A percentile compares a stretch with the other conserved stretches of the same genome.
phyloP scores from a whole-genome alignment of 306 rosid species.

The Carpinus fangiana region DNA sequence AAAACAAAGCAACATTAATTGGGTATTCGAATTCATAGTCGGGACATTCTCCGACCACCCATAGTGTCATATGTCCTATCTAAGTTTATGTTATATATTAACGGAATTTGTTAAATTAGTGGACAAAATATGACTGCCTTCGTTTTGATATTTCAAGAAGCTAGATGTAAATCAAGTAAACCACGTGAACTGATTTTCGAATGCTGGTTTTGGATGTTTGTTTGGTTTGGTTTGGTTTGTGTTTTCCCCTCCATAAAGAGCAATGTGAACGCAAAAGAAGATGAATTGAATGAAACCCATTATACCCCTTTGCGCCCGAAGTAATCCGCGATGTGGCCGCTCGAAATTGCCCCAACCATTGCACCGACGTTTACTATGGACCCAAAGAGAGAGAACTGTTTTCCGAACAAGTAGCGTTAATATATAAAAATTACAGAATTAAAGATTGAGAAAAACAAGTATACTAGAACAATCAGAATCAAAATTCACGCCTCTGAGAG shows the following conservation, averaged over 20 bases:
- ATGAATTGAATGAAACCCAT: not conserved
- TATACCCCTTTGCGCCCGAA: constrained; percentile 87
- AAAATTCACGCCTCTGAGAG: constrained; percentile 62
- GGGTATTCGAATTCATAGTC: not conserved
- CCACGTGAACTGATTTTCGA: too few species aligned
- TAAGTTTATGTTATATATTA: too few species aligned
- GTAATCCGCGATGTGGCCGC: constrained; percentile 86
- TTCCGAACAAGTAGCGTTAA: not conserved
- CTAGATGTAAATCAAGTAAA: too few species aligned
- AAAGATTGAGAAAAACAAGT: not conserved
- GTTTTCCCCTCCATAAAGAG: too few species aligned
- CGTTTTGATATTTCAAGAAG: too few species aligned
- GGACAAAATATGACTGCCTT: not conserved
- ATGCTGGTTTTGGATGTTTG: too few species aligned
- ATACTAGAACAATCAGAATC: not conserved
- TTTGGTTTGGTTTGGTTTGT: too few species aligned
- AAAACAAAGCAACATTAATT: constrained; percentile 13
- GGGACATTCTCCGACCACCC: not conserved
- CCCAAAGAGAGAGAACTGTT: constrained; percentile 74
- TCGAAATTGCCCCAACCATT: constrained; percentile 85
- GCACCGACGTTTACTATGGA: constrained; percentile 87
- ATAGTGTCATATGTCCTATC: too few species aligned
- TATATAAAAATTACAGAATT: not conserved
- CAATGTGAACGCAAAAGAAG: not conserved
- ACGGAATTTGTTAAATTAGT: too few species aligned